Evolutionary conservation across 805 yeast genomes (phyloP).

Genomic region (Deakozyma indianensis): DNA sequence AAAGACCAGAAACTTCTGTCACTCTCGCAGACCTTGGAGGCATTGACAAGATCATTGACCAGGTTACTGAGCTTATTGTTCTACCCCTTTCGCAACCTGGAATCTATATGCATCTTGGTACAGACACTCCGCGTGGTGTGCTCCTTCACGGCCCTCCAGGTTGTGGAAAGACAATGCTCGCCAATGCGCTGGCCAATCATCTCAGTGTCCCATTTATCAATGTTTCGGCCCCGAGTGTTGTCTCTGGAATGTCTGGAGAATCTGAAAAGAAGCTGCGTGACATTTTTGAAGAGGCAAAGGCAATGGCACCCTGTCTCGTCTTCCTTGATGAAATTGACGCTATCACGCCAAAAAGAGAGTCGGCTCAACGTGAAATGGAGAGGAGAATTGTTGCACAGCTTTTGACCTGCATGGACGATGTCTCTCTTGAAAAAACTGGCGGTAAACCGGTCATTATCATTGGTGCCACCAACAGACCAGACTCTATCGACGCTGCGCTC

Average conservation of each 20-base stretch:
- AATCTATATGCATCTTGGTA: slow-evolving; percentile 73
- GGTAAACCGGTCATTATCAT: slow-evolving; percentile 89
- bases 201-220: slow-evolving; percentile 84
- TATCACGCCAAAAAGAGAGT: slow-evolving; percentile 94
- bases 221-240: slow-evolving; percentile 89
- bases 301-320: slow-evolving; percentile 80
- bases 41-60: slow-evolving; percentile 68
- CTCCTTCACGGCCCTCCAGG: slow-evolving; percentile 97
- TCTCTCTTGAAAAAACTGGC: slow-evolving; percentile 72
- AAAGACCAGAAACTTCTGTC: slow-evolving; percentile 33
- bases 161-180: slow-evolving; percentile 94
- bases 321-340: slow-evolving; percentile 97
- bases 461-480: slow-evolving; percentile 97
- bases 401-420: slow-evolving; percentile 86
- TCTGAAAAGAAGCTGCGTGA: slow-evolving; percentile 90
- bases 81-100: slow-evolving; percentile 91
- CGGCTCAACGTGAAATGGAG: slow-evolving; percentile 97
- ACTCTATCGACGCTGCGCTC: slow-evolving; percentile 83
- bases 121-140: slow-evolving; percentile 90
- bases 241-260: slow-evolving; percentile 99
- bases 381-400: slow-evolving; percentile 91
- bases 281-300: slow-evolving; percentile 81
- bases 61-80: slow-evolving; percentile 80
- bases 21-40: slow-evolving; percentile 77
- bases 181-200: slow-evolving; percentile 92